These are phyloP conservation scores for Neonectria punicea DNA, from an alignment of 2,329 filamentous ascomycete species.

Conservation along the genomic window DNA sequence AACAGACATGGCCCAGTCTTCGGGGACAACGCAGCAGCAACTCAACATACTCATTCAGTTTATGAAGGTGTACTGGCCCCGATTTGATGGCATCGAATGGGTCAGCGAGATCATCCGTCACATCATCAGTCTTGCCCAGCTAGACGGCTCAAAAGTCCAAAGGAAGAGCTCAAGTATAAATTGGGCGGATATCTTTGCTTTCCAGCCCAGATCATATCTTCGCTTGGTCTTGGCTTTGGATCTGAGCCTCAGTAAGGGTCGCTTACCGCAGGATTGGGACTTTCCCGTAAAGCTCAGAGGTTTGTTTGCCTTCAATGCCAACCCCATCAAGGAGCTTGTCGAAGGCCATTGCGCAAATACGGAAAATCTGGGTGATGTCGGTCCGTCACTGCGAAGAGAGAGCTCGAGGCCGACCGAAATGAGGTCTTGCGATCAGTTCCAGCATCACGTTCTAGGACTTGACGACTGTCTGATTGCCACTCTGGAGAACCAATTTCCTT, in stretches of 20 bases:
- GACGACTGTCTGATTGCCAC: background rate
- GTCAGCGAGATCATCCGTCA: slow-evolving; percentile 53
- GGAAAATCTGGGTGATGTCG: background rate
- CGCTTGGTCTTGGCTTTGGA: slow-evolving; percentile 1
- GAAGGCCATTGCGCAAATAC: background rate
- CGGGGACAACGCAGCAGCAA: slow-evolving; percentile 49
- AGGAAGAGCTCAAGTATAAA: background rate
- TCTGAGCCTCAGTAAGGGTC: slow-evolving; percentile 11
- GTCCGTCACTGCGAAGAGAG: background rate
- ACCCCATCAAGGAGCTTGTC: background rate
- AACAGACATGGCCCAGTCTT: slow-evolving; percentile 41
- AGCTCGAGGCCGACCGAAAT: background rate
- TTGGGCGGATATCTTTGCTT: slow-evolving; percentile 10
- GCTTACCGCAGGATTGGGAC: slow-evolving; percentile 6
- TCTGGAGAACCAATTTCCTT: background rate
- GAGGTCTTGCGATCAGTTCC: background rate
- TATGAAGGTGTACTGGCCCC: slow-evolving; percentile 55
- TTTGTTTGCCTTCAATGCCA: slow-evolving; percentile 4
- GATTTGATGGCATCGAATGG: slow-evolving; percentile 55
- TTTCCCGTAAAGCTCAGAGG: slow-evolving; percentile 1
- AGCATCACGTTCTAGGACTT: background rate
- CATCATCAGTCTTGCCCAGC: slow-evolving; percentile 41
- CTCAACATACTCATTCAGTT: slow-evolving; percentile 54
- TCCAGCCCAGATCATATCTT: slow-evolving; percentile 14
- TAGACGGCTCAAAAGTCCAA: background rate